A percentile compares a stretch with the other conserved stretches of the same genome.
Evolutionary conservation across 2,329 filamentous ascomycete genomes (phyloP).

Genomic region (Colletotrichum costaricense): DNA sequence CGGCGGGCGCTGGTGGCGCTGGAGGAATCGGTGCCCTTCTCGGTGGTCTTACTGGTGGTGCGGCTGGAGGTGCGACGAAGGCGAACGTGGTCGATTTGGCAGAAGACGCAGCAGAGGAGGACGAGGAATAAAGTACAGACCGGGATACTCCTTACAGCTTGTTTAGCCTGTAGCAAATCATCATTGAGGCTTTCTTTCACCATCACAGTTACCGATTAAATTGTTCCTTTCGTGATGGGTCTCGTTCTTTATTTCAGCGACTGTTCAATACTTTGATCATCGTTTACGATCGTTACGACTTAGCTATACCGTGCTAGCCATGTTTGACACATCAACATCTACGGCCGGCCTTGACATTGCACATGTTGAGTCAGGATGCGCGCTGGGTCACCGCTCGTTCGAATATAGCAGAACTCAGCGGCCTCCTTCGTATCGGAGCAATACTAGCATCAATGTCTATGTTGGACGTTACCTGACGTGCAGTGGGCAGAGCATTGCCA

Average conservation of each 20-base stretch:
- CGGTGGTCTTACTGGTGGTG: constrained; percentile 2
- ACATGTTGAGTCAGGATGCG: too few relatives aligned
- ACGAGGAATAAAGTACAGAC: constrained; percentile 19
- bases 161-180: constrained; percentile 31
- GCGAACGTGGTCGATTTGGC: constrained; percentile 11
- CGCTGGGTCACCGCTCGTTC: too few relatives aligned
- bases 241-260: too few relatives aligned
- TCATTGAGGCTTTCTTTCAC: constrained; percentile 20
- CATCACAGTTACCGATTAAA: background rate
- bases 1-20: background rate
- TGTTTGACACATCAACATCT: too few relatives aligned
- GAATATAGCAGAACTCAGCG: background rate
- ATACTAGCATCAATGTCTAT: background rate
- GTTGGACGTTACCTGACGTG: background rate
- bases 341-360: too few relatives aligned
- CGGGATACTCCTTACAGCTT: constrained; percentile 25
- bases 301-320: too few relatives aligned
- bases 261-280: too few relatives aligned
- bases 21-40: background rate
- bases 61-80: constrained; percentile 1
- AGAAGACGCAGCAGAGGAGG: constrained; percentile 21
- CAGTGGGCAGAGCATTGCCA: background rate
- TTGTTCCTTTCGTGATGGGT: too few relatives aligned
- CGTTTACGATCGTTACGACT: too few relatives aligned
- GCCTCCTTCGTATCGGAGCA: background rate